A percentile compares a stretch with the other conserved stretches of the same genome.
Evolutionary conservation across 2,329 filamentous ascomycete species (phyloP).

Genomic region (Lithohypha guttulata): DNA sequence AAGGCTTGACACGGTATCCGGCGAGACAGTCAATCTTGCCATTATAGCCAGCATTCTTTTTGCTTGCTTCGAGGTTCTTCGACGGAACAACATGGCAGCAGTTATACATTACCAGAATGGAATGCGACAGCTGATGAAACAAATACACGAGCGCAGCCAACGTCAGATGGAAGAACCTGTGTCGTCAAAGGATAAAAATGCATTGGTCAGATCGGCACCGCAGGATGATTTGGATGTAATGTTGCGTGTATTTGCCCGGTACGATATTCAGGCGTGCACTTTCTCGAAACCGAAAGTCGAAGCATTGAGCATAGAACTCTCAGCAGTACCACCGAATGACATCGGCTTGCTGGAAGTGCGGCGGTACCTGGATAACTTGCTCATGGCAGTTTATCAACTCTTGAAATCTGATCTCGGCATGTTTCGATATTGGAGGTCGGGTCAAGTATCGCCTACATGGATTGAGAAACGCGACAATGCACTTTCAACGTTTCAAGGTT

Average conservation of each 20-base stretch:
- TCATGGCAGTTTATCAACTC: slow-evolving; percentile 22
- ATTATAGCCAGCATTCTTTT: slow-evolving; percentile 56
- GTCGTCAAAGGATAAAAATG: background rate
- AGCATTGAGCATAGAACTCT: slow-evolving; percentile 14
- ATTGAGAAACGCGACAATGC: slow-evolving; percentile 14
- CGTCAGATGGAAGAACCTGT: background rate
- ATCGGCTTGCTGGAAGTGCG: slow-evolving; percentile 20
- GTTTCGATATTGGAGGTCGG: slow-evolving; percentile 20
- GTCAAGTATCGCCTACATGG: slow-evolving; percentile 18
- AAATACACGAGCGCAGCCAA: slow-evolving; percentile 16
- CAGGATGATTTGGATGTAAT: slow-evolving; percentile 21
- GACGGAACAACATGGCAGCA: slow-evolving; percentile 23
- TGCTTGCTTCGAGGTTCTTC: slow-evolving; percentile 49
- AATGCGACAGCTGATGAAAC: slow-evolving; percentile 21
- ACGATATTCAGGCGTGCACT: slow-evolving; percentile 23
- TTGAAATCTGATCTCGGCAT: slow-evolving; percentile 22
- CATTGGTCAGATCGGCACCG: slow-evolving; percentile 15
- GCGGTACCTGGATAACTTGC: slow-evolving; percentile 21
- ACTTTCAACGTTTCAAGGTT: slow-evolving; percentile 20
- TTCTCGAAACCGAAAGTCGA: slow-evolving; percentile 21
- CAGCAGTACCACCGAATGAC: slow-evolving; percentile 16
- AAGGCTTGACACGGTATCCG: slow-evolving; percentile 31
- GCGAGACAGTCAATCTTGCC: slow-evolving; percentile 41
- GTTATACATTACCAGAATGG: slow-evolving; percentile 22
- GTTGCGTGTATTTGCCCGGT: slow-evolving; percentile 22